Evolutionary conservation across 1,284 basidiomycete species (phyloP).

Genomic region (Leccinum discolor): DNA sequence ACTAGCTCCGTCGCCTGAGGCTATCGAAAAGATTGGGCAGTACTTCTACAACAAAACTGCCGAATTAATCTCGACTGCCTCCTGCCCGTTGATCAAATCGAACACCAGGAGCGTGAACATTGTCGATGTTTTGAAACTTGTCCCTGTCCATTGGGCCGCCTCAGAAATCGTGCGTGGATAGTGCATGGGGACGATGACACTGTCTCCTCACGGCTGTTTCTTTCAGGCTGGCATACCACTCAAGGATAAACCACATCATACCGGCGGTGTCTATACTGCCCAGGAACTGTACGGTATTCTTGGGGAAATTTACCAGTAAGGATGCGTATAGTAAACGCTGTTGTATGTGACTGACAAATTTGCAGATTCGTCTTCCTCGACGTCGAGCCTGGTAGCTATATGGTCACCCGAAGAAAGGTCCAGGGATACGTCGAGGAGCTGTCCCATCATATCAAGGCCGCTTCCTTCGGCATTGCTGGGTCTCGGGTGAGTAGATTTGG

Average conservation of each 20-base stretch:
- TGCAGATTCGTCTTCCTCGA: slow-evolving; percentile 74
- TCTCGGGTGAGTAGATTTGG: slow-evolving; percentile 19
- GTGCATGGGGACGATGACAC: not conserved
- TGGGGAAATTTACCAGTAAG: slow-evolving; percentile 69
- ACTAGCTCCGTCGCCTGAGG: slow-evolving; percentile 46
- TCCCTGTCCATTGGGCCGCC: slow-evolving; percentile 70
- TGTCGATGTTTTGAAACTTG: slow-evolving; percentile 67
- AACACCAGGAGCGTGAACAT: slow-evolving; percentile 62
- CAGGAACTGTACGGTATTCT: slow-evolving; percentile 64
- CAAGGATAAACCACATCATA: slow-evolving; percentile 52
- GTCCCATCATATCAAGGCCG: slow-evolving; percentile 53
- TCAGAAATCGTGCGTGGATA: slow-evolving; percentile 58
- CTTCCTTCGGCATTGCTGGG: slow-evolving; percentile 33
- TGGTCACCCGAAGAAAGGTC: slow-evolving; percentile 53
- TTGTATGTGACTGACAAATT: slow-evolving; percentile 2
- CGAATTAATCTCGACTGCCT: slow-evolving; percentile 52
- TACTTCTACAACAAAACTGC: slow-evolving; percentile 67
- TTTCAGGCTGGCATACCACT: slow-evolving; percentile 71
- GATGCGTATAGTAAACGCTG: not conserved
- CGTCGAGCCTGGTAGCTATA: slow-evolving; percentile 55
- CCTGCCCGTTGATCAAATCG: slow-evolving; percentile 54
- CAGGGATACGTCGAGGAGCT: slow-evolving; percentile 53
- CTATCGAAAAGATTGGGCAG: slow-evolving; percentile 48
- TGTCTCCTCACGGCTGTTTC: slow-evolving; percentile 5
- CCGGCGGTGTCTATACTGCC: slow-evolving; percentile 60